A percentile compares a stretch with the other conserved stretches of the same genome.
These are phyloP conservation scores for Boletus smithii DNA, from an alignment of 1,284 basidiomycete genomes.

Conservation along the genomic window DNA sequence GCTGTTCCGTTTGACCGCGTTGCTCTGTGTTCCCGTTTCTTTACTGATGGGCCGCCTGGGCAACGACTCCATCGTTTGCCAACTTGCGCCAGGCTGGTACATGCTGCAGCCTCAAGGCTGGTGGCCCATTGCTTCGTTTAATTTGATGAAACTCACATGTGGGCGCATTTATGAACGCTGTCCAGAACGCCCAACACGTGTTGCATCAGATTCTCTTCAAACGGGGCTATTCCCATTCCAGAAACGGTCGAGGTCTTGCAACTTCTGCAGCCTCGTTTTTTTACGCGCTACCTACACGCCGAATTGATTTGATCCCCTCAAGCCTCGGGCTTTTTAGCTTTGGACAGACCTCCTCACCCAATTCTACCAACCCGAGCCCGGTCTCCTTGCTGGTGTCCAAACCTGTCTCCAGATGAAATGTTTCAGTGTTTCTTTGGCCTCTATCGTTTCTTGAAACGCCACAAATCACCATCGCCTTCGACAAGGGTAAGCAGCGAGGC, in stretches of 20 bases:
- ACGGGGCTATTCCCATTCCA: neutral
- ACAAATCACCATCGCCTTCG: neutral
- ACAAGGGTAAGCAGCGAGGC: constrained; percentile 12
- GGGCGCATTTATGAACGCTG: neutral
- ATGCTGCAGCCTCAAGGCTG: constrained; percentile 19
- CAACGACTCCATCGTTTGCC: too few relatives aligned
- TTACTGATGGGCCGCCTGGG: too few relatives aligned
- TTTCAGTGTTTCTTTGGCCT: neutral
- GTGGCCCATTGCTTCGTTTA: too few relatives aligned
- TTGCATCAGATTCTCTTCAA: constrained; percentile 7
- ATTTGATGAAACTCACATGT: neutral
- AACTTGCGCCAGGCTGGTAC: too few relatives aligned
- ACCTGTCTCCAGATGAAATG: neutral
- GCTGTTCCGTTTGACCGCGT: too few relatives aligned
- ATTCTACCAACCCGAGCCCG: too few relatives aligned
- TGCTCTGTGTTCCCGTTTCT: too few relatives aligned
- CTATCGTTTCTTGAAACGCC: constrained; percentile 1
- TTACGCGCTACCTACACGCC: neutral
- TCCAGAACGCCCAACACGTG: neutral
- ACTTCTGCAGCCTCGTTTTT: neutral
- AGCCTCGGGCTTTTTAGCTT: neutral
- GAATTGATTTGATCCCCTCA: neutral
- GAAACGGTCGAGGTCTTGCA: too few relatives aligned
- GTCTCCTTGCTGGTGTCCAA: neutral
- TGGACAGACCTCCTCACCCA: neutral